Conservation (phyloP, 768 basidiomycete genomes). For the Psilocybe tampanensis region DNA sequence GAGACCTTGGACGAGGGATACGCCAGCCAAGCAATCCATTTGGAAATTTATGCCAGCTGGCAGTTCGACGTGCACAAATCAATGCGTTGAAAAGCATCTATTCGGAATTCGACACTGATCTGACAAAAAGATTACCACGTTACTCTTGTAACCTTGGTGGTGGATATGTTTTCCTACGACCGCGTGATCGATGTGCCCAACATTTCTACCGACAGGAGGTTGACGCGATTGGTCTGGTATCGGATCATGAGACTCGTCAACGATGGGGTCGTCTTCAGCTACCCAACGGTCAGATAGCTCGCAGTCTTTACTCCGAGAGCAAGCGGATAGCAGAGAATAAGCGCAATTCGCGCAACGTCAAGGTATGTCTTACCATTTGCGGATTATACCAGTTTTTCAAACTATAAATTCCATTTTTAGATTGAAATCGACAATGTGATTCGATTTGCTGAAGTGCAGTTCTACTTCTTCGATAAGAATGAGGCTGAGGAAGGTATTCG, state of each 20-base stretch:
- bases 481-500: neutral
- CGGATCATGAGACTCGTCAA: neutral
- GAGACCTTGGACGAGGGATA: conserved; percentile 28
- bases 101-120: conserved; percentile 6
- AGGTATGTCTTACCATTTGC: conserved; percentile 24
- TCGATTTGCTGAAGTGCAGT: conserved; percentile 15
- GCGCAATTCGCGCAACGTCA: conserved; percentile 32
- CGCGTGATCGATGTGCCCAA: neutral
- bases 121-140: too few species aligned
- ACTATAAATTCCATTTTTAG: neutral
- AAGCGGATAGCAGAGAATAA: conserved; percentile 19
- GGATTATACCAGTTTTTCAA: neutral
- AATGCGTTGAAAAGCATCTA: conserved; percentile 13
- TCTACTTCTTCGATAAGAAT: conserved; percentile 6
- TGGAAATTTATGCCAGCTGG: conserved; percentile 15
- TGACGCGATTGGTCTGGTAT: neutral
- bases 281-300: conserved; percentile 38
- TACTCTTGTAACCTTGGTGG: neutral
- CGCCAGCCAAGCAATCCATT: conserved; percentile 17
- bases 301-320: conserved; percentile 34
- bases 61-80: conserved; percentile 6
- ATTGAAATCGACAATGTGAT: neutral
- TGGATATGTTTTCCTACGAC: neutral
- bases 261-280: conserved; percentile 35
- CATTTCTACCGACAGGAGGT: neutral